Conservation (phyloP, 2,329 filamentous ascomycete species). For the Talaromyces piceae region DNA sequence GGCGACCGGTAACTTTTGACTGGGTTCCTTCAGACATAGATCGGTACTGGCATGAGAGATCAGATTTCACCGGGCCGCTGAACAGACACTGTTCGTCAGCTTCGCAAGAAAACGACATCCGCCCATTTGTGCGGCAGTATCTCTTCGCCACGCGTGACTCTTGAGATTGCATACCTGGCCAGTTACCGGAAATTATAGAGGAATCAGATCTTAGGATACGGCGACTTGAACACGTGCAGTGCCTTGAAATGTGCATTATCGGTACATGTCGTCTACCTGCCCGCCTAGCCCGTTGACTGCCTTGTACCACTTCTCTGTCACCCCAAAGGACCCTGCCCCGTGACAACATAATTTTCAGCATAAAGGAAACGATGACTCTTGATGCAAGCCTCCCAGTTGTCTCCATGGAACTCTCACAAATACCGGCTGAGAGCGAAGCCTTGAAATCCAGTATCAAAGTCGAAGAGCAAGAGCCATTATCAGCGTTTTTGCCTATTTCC, state of each 20-base stretch:
- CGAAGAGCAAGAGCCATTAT: background rate
- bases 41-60: background rate
- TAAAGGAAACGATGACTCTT: conserved; percentile 9
- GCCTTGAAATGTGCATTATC: conserved; percentile 10
- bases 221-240: background rate
- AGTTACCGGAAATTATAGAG: background rate
- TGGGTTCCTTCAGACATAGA: background rate
- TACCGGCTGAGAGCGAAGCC: background rate
- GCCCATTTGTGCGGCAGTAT: background rate
- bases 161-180: background rate
- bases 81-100: background rate
- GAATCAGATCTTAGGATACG: background rate
- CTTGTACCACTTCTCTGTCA: conserved; percentile 6
- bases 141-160: background rate
- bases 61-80: background rate
- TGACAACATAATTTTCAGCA: background rate
- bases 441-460: background rate
- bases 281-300: conserved; percentile 6
- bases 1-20: background rate
- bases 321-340: background rate
- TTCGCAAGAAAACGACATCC: background rate
- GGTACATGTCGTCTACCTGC: conserved; percentile 6
- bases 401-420: background rate
- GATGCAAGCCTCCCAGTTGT: background rate
- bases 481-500: background rate